Evolutionary conservation across 78 protist species (phyloP), one percentile per base, ranked within the genome.

Genomic region (Emiliania huxleyi): DNA sequence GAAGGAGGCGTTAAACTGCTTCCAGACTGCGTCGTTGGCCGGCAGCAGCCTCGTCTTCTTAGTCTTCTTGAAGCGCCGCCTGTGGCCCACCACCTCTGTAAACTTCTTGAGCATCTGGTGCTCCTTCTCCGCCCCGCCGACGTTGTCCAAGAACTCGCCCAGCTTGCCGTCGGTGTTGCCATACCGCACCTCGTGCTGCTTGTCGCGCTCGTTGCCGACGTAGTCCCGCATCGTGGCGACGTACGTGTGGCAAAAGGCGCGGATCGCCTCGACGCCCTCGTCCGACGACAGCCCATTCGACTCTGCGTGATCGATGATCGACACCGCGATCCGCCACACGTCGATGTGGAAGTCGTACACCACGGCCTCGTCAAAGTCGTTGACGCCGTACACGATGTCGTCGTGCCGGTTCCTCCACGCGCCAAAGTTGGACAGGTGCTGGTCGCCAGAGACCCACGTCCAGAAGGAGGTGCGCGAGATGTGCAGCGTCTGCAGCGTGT

Each of bases 371-470:
- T 77, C 85, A 33, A 77, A 77, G 85, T 77, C 85, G 85, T 77
- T 77, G n/a, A 77, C 85, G 48, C 85, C 46, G 46, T 40, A 77
- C 46, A 77, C 85, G 48, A 77, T 22, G 29, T 35, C 46, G 25
- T 48, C 85, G 85, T 35, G 48, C 48, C 85, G 85, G 46, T 77
- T 77, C 49, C 23, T 35, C 85, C 85, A 77, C 46, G 85, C 85
- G 33, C 85, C 85, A 77, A 77, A 77, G 85, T 77, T 77, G 46
- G 48, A 40, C 18, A 77, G 42, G 29, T 77, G 85, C 85, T 77
- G 85, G 46, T 77, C 85, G 48, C 85, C 85, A 15, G 85, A 40
- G 29, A 77, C 40, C 85, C 85, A 77, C 85, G 85, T 77, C 85
- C 85, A 77, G 35, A 33, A 3, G 85, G 35, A 21, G 33, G 85